phyloP scores from a whole-genome alignment of 2,329 filamentous ascomycete genomes.

The Epichloe sp. region DNA sequence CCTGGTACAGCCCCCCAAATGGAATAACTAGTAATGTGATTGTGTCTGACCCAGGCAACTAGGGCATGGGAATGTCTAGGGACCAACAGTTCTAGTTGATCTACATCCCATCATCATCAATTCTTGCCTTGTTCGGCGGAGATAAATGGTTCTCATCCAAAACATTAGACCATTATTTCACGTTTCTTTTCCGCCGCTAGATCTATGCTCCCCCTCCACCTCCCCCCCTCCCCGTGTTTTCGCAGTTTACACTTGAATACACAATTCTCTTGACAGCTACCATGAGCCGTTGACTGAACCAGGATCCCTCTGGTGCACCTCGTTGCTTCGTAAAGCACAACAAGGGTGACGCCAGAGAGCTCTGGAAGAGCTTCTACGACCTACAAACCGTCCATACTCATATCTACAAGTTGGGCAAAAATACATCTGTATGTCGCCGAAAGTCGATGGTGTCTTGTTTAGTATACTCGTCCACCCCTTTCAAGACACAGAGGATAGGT shows the following conservation, averaged over 20 bases:
- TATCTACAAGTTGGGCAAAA: conserved; percentile 7
- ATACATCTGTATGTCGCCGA: conserved; percentile 3
- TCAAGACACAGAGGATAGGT: not conserved
- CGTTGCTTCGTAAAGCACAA: not conserved
- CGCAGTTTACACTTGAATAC: not conserved
- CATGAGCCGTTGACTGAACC: not conserved
- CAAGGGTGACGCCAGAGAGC: conserved; percentile 1
- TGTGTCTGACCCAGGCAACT: not conserved
- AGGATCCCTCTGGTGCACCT: not conserved
- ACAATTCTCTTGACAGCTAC: not conserved
- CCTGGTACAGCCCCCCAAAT: not conserved
- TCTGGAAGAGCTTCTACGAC: conserved; percentile 1
- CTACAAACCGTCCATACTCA: conserved; percentile 4
- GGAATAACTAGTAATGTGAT: not conserved
- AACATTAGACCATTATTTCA: not conserved
- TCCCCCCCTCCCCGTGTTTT: too few relatives aligned
- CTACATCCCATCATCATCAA: not conserved
- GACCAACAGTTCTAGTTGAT: not conserved
- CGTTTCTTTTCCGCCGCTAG: not conserved
- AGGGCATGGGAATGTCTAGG: not conserved
- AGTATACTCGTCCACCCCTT: too few relatives aligned
- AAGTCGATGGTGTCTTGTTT: conserved; percentile 5
- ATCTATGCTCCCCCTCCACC: not conserved
- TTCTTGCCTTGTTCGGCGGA: not conserved
- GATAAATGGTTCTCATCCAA: not conserved